Base-by-base conservation (phyloP, 352 stramenopile species). In the Phytophthora melonis region DNA sequence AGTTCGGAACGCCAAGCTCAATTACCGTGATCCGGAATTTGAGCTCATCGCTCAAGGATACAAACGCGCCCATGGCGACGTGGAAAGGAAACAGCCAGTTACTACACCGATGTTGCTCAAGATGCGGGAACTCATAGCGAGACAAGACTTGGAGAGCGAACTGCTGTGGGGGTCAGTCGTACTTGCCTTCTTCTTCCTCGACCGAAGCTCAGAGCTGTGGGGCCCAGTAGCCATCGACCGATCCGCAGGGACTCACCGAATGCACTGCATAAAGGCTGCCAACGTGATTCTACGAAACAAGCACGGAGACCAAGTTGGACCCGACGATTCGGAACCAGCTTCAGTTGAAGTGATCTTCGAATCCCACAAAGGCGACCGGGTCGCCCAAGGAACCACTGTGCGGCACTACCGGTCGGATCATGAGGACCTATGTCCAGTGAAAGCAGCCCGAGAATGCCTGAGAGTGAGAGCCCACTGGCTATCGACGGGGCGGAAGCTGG, bases 181-280 rank as follows among this genome's bases (percentile, higher is more conserved):
- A 16, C 39, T 45, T 8, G 13, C 0, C 5, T 45, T 45, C 39
- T 45, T 45, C 39, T 8, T 45, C 39, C 39, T 45, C 39, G 39
- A 45, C 16, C 13, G 39, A 45, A n/a, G 39, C 39, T 45, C 13
- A 45, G 39, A 45, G 13, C 39, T 45, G 7, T 45, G 32, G 32
- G 32, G 32, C 32, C 32, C 32, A 11, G 32, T 36, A 30, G 56
- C 58, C 47, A 66, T 70, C 43, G 30, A 52, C 43, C 52, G 34
- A 54, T 45, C 61, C 21, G 54, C 11, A 49, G 41, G 18, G 41
- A 49, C 30, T 6, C 30, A 10, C 30, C 30, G 7, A 34, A 10
- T 6, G 30, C 30, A 34, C 30, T 34, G 30, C 30, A 10, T 34
- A 34, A 34, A 34, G 30, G 30, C 7, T 2, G 30, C 7, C 30